Percentiles rank a stretch among this genome's conserved stretches.
phyloP scores from a whole-genome alignment of 2,329 filamentous ascomycete species.

The Atkinsonella hypoxylon region DNA sequence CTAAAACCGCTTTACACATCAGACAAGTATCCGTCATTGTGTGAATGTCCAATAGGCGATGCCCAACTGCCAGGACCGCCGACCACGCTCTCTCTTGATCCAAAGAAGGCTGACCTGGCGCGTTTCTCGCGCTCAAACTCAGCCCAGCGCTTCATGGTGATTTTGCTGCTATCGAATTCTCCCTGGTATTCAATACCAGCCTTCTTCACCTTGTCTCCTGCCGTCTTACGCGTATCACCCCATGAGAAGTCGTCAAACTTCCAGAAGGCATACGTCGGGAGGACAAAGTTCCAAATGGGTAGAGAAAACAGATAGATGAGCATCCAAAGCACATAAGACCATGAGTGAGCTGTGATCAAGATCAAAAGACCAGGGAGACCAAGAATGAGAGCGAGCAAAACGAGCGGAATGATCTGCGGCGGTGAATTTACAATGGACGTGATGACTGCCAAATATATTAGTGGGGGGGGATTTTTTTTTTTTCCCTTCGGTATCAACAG shows the following conservation, averaged over 20 bases:
- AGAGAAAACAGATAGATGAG: conserved; percentile 85
- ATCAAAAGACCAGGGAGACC: conserved; percentile 89
- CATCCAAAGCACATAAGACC: conserved; percentile 94
- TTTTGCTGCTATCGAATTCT: conserved; percentile 97
- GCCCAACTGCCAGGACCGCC: conserved; percentile 31
- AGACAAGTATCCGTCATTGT: conserved; percentile 44
- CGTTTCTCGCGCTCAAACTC: conserved; percentile 73
- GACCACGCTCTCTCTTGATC: conserved; percentile 37
- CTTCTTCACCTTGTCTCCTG: conserved; percentile 80
- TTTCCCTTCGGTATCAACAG: not conserved
- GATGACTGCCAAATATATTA: conserved; percentile 46
- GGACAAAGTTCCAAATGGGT: conserved; percentile 94
- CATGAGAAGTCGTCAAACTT: conserved; percentile 99
- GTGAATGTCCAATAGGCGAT: conserved; percentile 29
- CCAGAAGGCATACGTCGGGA: conserved; percentile 93
- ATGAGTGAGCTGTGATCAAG: conserved; percentile 82
- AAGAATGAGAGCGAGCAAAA: conserved; percentile 80
- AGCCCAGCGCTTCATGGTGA: conserved; percentile 97
- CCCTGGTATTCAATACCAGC: conserved; percentile 79
- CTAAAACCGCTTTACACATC: conserved; percentile 26
- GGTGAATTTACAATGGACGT: conserved; percentile 69
- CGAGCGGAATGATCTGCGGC: conserved; percentile 78
- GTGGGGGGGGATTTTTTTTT: conserved; percentile 3
- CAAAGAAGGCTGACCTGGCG: conserved; percentile 38
- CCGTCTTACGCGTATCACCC: conserved; percentile 95